These are phyloP conservation scores for Hypoxylon fragiforme DNA, from an alignment of 495 filamentous ascomycete genomes.

Conservation along the genomic window DNA sequence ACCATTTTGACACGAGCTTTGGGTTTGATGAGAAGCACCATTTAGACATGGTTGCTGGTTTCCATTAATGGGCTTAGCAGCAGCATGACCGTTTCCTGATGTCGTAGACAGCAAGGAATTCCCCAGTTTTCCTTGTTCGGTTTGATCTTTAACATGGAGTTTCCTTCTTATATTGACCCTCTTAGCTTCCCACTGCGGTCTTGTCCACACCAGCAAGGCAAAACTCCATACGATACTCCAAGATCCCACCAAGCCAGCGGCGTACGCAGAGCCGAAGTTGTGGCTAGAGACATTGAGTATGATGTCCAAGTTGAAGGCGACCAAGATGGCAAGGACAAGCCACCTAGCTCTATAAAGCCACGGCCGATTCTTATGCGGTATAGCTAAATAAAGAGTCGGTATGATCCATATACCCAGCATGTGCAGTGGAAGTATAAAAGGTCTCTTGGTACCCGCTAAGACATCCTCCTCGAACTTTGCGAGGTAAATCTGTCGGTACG, in stretches of 20 bases:
- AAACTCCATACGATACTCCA: slow-evolving; percentile 71
- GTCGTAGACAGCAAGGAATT: background rate
- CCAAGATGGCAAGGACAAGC: slow-evolving; percentile 51
- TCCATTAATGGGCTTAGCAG: background rate
- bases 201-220: slow-evolving; percentile 64
- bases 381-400: slow-evolving; percentile 58
- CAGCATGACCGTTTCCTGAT: background rate
- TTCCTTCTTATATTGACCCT: slow-evolving; percentile 61
- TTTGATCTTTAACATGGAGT: slow-evolving; percentile 32
- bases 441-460: slow-evolving; percentile 47
- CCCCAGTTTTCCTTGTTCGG: background rate
- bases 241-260: slow-evolving; percentile 63
- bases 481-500: slow-evolving; percentile 32
- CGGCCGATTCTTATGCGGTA: slow-evolving; percentile 58
- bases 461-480: slow-evolving; percentile 29
- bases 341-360: slow-evolving; percentile 55
- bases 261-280: slow-evolving; percentile 65
- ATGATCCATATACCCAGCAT: slow-evolving; percentile 53
- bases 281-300: slow-evolving; percentile 55
- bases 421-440: slow-evolving; percentile 61
- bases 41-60: background rate
- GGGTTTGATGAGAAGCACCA: background rate
- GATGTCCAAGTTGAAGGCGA: slow-evolving; percentile 45
- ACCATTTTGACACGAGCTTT: background rate
- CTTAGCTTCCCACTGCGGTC: slow-evolving; percentile 66